Evolutionary conservation across 2,329 filamentous ascomycete genomes (phyloP), one percentile per base, ranked within the genome.

Genomic region (Colletotrichum lupini): DNA sequence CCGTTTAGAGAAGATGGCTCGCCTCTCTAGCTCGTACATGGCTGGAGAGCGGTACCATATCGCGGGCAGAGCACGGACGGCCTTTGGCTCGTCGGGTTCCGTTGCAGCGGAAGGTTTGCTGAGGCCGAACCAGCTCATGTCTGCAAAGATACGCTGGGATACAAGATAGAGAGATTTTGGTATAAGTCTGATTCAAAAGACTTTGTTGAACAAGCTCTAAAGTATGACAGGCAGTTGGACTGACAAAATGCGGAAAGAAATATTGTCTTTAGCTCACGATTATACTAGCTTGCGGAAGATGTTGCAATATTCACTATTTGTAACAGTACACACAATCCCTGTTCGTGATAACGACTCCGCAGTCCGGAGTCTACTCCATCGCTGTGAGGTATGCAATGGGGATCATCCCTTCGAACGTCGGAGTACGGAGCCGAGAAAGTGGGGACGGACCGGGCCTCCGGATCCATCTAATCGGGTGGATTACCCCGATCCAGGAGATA

Each of bases 1-100:
- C 62, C 77, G 77, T 74, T 79, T 79, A 2, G 82, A 83, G 76
- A 84, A 84, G 42, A 85, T 82, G 14, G 83, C 80, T n/a, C 82
- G 78, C 42, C 82, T 76, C 70, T 84, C 83, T 5, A 85, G 77
- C 73, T 83, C 79, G 74, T 84, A 85, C 78, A 85, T 82, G 53
- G 80, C 81, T 12, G 75, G 74, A 0, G 71, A 73, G 14, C 56
- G 61, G 32, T 78, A 78, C 76, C 76, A 78, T 11, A 74, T 55
- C 0, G 77, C 75, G 5, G 77, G 77, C 32, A 78, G 70, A 19
- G 77, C 77, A 14, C 68, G 69, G 42, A 49, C 42, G 19, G 42
- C 19, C 42, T 49, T 49, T 49, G 42, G 19, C 42, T 49, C 42
- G 16, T 22, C 19, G 42, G 42, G 19, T 22, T n/a, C 42, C 42